phyloP scores from a whole-genome alignment of 495 filamentous ascomycete genomes.

The Daldinia grandis region DNA sequence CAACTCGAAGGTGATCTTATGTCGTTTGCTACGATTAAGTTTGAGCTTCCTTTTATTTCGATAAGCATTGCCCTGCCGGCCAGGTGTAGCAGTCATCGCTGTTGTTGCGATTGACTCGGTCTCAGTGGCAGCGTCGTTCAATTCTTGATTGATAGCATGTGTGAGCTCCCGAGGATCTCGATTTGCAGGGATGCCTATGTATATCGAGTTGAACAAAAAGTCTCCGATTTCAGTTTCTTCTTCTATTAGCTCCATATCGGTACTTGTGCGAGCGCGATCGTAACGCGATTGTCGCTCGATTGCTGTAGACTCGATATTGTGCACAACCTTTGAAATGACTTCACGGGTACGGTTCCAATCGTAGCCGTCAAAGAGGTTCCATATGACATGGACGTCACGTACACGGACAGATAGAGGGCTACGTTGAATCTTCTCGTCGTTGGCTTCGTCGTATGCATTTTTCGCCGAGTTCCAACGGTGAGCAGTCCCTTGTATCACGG shows the following conservation, averaged over 20 bases:
- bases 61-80: slow-evolving; percentile 55
- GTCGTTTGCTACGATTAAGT: slow-evolving; percentile 83
- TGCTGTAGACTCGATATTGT: slow-evolving; percentile 83
- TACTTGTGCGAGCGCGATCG: slow-evolving; percentile 51
- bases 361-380: slow-evolving; percentile 98
- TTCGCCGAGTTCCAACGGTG: slow-evolving; percentile 80
- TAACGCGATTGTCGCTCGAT: slow-evolving; percentile 70
- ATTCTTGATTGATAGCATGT: slow-evolving; percentile 82
- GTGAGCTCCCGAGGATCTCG: slow-evolving; percentile 82
- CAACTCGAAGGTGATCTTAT: slow-evolving; percentile 96
- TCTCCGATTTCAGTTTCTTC: slow-evolving; percentile 89
- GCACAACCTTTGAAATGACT: slow-evolving; percentile 83
- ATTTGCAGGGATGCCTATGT: slow-evolving; percentile 90
- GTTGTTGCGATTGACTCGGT: slow-evolving; percentile 86
- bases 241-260: slow-evolving; percentile 71
- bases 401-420: slow-evolving; percentile 81
- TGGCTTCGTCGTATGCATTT: slow-evolving; percentile 73
- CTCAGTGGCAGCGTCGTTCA: slow-evolving; percentile 87
- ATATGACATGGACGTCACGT: slow-evolving; percentile 90
- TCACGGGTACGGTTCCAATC: slow-evolving; percentile 93
- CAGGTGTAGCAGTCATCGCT: slow-evolving; percentile 67
- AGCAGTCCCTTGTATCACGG: slow-evolving; percentile 69
- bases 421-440: slow-evolving; percentile 65
- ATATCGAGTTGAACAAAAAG: slow-evolving; percentile 98
- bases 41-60: slow-evolving; percentile 69